Percentiles rank a stretch among this genome's conserved stretches.
These are phyloP conservation scores for Basipetospora sp. DNA, from an alignment of 2,329 filamentous ascomycete species.

Conservation along the genomic window DNA sequence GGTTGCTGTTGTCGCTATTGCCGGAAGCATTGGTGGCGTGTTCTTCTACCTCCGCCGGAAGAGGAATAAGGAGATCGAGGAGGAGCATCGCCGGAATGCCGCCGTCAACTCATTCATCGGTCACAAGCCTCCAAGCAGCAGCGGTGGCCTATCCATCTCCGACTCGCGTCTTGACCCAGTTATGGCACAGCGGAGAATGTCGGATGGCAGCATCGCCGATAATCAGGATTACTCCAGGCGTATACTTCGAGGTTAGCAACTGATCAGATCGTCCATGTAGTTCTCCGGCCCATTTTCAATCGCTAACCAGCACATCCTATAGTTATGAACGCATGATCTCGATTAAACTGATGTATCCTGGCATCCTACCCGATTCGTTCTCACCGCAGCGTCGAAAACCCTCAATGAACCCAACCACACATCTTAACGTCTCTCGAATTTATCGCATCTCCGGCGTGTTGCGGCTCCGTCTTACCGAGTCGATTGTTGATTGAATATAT, in stretches of 20 bases:
- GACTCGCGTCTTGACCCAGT: conserved; percentile 80
- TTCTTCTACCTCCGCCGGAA: conserved; percentile 64
- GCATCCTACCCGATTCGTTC: too few relatives aligned
- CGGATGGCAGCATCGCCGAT: conserved; percentile 90
- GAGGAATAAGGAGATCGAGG: conserved; percentile 63
- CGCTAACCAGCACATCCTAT: conserved; percentile 11
- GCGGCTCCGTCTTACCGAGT: too few relatives aligned
- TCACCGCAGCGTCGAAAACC: too few relatives aligned
- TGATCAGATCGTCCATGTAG: too few relatives aligned
- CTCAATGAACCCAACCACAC: too few relatives aligned
- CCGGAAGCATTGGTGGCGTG: conserved; percentile 49
- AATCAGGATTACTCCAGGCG: conserved; percentile 93
- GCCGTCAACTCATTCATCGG: conserved; percentile 64
- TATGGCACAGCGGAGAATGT: conserved; percentile 69
- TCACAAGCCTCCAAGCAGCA: conserved; percentile 46
- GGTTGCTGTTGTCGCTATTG: conserved; percentile 60
- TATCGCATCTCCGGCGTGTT: too few relatives aligned
- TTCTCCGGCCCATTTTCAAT: neutral
- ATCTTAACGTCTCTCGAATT: too few relatives aligned
- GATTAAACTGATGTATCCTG: neutral
- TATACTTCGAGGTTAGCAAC: conserved; percentile 50
- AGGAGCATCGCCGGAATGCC: conserved; percentile 69
- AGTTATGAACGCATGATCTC: conserved; percentile 42
- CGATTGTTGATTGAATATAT: too few relatives aligned
- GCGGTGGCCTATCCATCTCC: conserved; percentile 53